Percentiles rank a stretch among this genome's conserved stretches.
phyloP scores from a whole-genome alignment of 805 yeast genomes.

The Groenewaldozyma tartarivorans region DNA sequence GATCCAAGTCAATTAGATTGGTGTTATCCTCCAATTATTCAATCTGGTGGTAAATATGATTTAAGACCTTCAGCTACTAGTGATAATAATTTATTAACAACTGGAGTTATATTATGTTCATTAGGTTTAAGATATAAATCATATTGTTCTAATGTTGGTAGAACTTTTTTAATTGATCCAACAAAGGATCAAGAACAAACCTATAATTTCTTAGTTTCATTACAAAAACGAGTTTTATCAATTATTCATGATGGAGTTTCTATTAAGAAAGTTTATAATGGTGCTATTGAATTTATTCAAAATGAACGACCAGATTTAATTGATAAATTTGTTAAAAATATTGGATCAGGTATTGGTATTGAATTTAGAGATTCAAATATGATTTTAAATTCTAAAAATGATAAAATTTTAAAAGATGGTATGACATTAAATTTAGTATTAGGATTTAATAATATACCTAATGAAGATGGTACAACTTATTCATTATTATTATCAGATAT shows the following conservation, averaged over 20 bases:
- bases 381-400: slow-evolving; percentile 63
- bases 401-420: slow-evolving; percentile 57
- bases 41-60: slow-evolving; percentile 80
- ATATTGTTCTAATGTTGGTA: slow-evolving; percentile 78
- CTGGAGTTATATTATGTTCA: slow-evolving; percentile 74
- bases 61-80: slow-evolving; percentile 77
- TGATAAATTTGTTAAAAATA: slow-evolving; percentile 58
- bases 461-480: slow-evolving; percentile 46
- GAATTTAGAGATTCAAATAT: slow-evolving; percentile 78
- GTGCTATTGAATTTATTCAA: slow-evolving; percentile 51
- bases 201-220: slow-evolving; percentile 63
- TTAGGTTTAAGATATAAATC: slow-evolving; percentile 80
- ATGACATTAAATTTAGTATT: slow-evolving; percentile 66
- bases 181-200: slow-evolving; percentile 66
- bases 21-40: slow-evolving; percentile 88
- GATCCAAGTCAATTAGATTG: slow-evolving; percentile 76
- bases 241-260: slow-evolving; percentile 57
- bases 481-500: slow-evolving; percentile 76
- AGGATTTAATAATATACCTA: slow-evolving; percentile 60
- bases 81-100: slow-evolving; percentile 50
- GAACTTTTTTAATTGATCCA: slow-evolving; percentile 88
- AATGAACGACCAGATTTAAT: slow-evolving; percentile 58
- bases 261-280: slow-evolving; percentile 58
- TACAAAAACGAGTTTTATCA: slow-evolving; percentile 58
- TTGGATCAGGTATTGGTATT: slow-evolving; percentile 84